Conservation (phyloP, 352 stramenopile genomes). For the Pilasporangium apinafurcum region DNA sequence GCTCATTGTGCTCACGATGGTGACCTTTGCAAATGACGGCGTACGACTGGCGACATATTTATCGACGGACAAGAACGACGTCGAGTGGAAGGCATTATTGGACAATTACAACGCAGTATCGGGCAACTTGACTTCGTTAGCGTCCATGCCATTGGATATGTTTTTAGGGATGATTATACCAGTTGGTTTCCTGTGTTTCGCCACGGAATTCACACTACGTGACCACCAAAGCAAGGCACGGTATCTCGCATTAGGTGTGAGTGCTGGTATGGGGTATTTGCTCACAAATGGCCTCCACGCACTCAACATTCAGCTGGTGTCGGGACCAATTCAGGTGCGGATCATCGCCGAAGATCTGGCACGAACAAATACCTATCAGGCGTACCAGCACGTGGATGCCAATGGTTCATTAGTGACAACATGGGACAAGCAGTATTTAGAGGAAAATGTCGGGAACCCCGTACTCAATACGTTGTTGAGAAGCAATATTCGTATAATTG, state of each 20-base stretch:
- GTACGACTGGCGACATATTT: background rate
- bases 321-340: background rate
- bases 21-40: background rate
- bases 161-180: background rate
- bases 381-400: background rate
- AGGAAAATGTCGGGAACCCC: background rate
- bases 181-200: background rate
- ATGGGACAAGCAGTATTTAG: background rate
- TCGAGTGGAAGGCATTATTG: background rate
- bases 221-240: background rate
- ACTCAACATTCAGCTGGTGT: slow-evolving; percentile 3
- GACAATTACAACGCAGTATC: slow-evolving; percentile 5
- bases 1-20: background rate
- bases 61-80: background rate
- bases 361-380: background rate
- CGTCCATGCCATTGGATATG: slow-evolving; percentile 1
- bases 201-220: background rate
- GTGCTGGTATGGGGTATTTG: background rate
- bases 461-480: slow-evolving; percentile 6
- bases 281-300: slow-evolving; percentile 7
- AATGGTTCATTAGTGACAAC: background rate
- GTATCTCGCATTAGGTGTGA: background rate
- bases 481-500: too few species aligned
- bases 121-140: background rate
- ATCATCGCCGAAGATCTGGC: background rate